Evolutionary conservation across 2,329 filamentous ascomycete genomes (phyloP), one percentile per base, ranked within the genome.

Genomic region (Chaetothyriales sp.): DNA sequence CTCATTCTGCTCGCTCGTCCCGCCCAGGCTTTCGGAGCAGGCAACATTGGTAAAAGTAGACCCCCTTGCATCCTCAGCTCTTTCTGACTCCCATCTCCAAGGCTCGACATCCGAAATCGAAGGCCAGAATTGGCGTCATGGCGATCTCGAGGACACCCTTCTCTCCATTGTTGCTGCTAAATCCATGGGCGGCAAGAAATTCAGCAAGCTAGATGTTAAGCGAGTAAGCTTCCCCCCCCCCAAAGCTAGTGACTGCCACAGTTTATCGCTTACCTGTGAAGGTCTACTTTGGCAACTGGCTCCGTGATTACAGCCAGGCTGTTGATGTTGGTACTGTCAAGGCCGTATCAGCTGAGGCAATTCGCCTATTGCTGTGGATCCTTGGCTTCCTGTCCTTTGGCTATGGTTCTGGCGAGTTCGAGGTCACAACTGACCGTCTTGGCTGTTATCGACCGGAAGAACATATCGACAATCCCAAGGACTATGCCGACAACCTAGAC

Each of bases 271-370:
- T 5, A 28, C 47, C 19, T 20, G 28, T 5, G 4, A 81, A 89
- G 55, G 86, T 94, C 57, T 95, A 95, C 73, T 95, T 95, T 72
- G 89, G 89, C 58, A 95, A 95, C 73, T 95, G 89, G 89, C 79
- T 95, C 33, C 80, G 81, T 51, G 89, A 95, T 69, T 95, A 95
- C 70, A 92, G 86, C 50, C 89, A 95, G 69, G 89, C 89, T 55
- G 86, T 95, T 62, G 89, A 95, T 67, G 86, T 95, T 48, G 89
- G 88, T 56, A 94, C 88, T 3, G 80, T 95, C 70, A 95, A 95
- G 72, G 80, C 83, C 61, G 89, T 95, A 57, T 90, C 86, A 51
- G 84, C 87, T 49, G 88, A 94, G 69, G 89, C 89, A 53, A 94
- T 95, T 64, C 83, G 89, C 33, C 85, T 95, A 47, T 73, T 95